Evolutionary conservation across 2,329 filamentous ascomycete genomes (phyloP), one percentile per base, ranked within the genome.

Genomic region (Phialemoniopsis sp.): DNA sequence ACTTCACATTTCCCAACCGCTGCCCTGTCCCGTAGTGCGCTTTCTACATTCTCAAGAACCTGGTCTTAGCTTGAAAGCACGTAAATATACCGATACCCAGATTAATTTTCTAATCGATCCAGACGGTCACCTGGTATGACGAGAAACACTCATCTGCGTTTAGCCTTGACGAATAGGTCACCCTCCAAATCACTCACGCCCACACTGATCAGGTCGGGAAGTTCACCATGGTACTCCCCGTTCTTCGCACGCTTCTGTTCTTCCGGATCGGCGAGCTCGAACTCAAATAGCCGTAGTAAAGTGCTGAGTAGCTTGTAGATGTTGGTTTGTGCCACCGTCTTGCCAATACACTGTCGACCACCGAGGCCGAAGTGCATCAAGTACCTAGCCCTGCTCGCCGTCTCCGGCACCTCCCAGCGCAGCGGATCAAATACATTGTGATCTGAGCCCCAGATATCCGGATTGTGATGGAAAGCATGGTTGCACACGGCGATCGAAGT

Each of bases 281-380:
- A 56, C 8, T 51, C 44, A 34, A 56, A 62, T n/a, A 54, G 44
- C 6, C 36, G 41, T 3, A 61, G 44, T 28, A 62, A 36, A 3
- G 56, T 59, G 34, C 51, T 59, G 35, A 49, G 38, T 28, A 60
- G 14, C 36, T 62, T 63, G 36, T 56, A 57, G 4, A 63, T 61
- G 39, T 60, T 59, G 3, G 53, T 54, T 38, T 51, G 50, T 1
- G 58, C 60, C 8, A 63, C 46, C 5, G 48, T 59, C 39, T 58
- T 57, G 7, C 60, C 59, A n/a, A 63, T 57, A 37, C 58, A 64
- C 39, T 54, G 48, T 3, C 58, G 49, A 4, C 50, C 49, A 2
- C 59, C 59, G 1, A 56, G 42, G 2, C 59, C 56, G 42, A 62
- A 64, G 36, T 58, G 59, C 54, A 62, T 60, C 18, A 63, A 42